phyloP scores from a whole-genome alignment of 1,284 basidiomycete genomes.

The Heterobasidion parviporum region DNA sequence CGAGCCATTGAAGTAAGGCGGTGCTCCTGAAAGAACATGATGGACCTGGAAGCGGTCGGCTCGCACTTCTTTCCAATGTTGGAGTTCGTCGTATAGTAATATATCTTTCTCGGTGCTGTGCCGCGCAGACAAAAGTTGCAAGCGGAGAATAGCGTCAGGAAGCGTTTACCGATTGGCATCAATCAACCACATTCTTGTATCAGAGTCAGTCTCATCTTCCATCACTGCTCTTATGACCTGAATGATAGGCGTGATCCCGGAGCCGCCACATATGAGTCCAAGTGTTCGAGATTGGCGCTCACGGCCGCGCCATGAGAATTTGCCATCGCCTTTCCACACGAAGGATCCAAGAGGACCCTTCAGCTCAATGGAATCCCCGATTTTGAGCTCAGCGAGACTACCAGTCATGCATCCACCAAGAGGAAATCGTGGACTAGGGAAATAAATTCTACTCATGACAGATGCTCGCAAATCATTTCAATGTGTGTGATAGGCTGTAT shows the following conservation, averaged over 20 bases:
- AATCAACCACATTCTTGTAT: neutral
- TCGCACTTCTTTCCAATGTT: no score
- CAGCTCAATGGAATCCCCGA: neutral
- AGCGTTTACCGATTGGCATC: neutral
- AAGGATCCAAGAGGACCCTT: neutral
- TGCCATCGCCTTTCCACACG: neutral
- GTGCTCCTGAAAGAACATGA: no score
- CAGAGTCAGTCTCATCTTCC: neutral
- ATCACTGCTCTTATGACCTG: neutral
- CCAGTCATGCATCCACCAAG: neutral
- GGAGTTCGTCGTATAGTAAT: no score
- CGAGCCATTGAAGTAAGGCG: no score
- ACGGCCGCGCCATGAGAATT: neutral
- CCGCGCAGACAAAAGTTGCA: no score
- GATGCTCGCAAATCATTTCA: neutral
- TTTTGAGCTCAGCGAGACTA: neutral
- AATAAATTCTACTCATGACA: neutral
- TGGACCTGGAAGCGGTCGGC: no score
- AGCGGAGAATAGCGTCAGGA: no score
- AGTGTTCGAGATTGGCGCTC: neutral
- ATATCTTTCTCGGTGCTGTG: no score
- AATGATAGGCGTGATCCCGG: neutral
- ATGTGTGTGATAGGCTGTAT: neutral
- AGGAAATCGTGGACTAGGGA: neutral
- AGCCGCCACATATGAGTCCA: neutral